phyloP scores from a whole-genome alignment of 2,329 filamentous ascomycete species.

The Colletotrichum gloeosporioides region DNA sequence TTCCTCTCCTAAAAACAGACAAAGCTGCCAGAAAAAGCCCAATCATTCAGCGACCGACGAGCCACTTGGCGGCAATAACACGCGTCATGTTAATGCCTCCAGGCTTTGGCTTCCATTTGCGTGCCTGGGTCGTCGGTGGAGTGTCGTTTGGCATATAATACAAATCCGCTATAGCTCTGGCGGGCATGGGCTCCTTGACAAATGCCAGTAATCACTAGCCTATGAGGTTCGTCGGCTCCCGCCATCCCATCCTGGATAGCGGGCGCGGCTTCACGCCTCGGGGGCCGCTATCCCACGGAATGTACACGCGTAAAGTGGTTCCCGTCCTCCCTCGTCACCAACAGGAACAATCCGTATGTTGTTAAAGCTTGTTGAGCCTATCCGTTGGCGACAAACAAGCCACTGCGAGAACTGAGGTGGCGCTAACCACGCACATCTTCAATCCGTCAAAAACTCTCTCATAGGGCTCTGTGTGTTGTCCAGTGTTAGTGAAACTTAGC shows the following conservation, averaged over 20 bases:
- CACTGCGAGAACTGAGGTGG: neutral
- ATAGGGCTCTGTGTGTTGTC: constrained; percentile 3
- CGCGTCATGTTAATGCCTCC: constrained; percentile 30
- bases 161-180: constrained; percentile 16
- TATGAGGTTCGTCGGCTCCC: constrained; percentile 14
- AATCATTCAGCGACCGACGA: neutral
- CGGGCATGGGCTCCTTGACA: constrained; percentile 14
- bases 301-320: constrained; percentile 28
- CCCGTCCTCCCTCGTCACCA: constrained; percentile 10
- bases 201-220: neutral
- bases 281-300: neutral
- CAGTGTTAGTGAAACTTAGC: constrained; percentile 15
- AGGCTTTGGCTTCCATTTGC: neutral
- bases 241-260: neutral
- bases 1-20: neutral
- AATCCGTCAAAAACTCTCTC: constrained; percentile 13
- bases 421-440: constrained; percentile 4
- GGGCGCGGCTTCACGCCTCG: neutral
- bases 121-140: neutral
- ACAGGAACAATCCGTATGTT: neutral
- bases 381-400: neutral
- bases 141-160: constrained; percentile 25
- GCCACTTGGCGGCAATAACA: constrained; percentile 19
- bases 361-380: constrained; percentile 12
- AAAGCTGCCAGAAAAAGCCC: neutral